These are phyloP conservation scores for Exserohilum rostratum DNA, from an alignment of 2,329 filamentous ascomycete genomes.

Conservation along the genomic window DNA sequence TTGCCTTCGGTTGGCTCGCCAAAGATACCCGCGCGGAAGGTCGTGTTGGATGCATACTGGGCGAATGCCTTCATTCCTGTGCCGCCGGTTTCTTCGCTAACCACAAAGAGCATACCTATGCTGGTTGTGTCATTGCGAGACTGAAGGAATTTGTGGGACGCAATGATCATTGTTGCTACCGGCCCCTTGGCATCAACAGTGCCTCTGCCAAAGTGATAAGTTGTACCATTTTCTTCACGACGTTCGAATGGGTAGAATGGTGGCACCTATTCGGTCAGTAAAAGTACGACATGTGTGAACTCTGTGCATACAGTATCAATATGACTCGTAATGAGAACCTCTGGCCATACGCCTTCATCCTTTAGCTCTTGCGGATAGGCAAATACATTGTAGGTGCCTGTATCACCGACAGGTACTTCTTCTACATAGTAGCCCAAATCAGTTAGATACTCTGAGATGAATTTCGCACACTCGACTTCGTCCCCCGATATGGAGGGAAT, in stretches of 20 bases:
- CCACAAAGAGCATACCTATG: conserved; percentile 62
- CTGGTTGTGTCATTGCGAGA: conserved; percentile 48
- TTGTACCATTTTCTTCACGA: conserved; percentile 55
- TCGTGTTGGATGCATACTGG: conserved; percentile 38
- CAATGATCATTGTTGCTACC: conserved; percentile 73
- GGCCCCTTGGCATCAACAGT: conserved; percentile 64
- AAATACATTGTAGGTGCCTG: conserved; percentile 73
- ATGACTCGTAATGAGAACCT: conserved; percentile 74
- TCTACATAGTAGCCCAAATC: conserved; percentile 59
- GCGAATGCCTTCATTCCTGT: conserved; percentile 72
- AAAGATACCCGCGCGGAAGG: conserved; percentile 76
- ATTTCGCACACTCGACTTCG: conserved; percentile 70
- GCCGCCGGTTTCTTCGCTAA: conserved; percentile 81
- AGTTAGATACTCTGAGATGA: conserved; percentile 69
- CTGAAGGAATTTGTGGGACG: conserved; percentile 61
- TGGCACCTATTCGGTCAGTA: conserved; percentile 41
- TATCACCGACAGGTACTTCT: conserved; percentile 43
- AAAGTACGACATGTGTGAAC: neutral
- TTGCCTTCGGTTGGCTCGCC: conserved; percentile 90
- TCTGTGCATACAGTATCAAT: conserved; percentile 66
- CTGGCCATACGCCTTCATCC: conserved; percentile 52
- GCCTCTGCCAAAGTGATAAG: conserved; percentile 68
- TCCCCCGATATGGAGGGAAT: conserved; percentile 53
- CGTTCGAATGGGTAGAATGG: conserved; percentile 71
- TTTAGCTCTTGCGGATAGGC: conserved; percentile 60